Percentiles rank a stretch among this genome's conserved stretches.
Evolutionary conservation across 2,329 filamentous ascomycete genomes (phyloP).

Genomic region (Xylaria sp.): DNA sequence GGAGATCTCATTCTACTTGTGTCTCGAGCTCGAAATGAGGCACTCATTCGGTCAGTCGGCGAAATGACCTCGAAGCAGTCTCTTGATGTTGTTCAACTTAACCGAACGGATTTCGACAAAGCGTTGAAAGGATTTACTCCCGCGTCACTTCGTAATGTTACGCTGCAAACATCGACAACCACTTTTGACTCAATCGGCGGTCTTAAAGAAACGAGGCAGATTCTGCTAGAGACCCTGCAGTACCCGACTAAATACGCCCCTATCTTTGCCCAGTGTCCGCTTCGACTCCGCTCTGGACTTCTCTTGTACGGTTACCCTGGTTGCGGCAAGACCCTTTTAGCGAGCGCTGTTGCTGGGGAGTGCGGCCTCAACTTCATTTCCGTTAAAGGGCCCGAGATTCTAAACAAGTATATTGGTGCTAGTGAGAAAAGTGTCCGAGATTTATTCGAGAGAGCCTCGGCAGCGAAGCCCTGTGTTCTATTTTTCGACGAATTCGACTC

Average conservation of each 20-base stretch:
- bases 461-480: constrained; percentile 90
- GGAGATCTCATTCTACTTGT: constrained; percentile 89
- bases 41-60: constrained; percentile 83
- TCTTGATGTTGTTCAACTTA: constrained; percentile 69
- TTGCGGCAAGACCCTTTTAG: constrained; percentile 95
- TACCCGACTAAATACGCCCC: constrained; percentile 98
- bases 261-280: constrained; percentile 94
- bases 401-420: constrained; percentile 99
- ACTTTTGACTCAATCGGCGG: constrained; percentile 94
- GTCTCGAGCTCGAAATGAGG: constrained; percentile 88
- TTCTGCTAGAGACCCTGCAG: constrained; percentile 92
- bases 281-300: constrained; percentile 92
- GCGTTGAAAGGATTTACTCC: constrained; percentile 94
- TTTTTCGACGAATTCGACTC: constrained; percentile 99
- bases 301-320: constrained; percentile 95
- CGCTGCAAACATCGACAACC: constrained; percentile 89
- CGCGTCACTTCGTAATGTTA: constrained; percentile 92
- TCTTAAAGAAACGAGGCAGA: constrained; percentile 83
- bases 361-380: constrained; percentile 98
- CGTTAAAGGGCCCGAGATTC: constrained; percentile 96
- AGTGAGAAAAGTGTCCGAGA: constrained; percentile 97
- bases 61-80: constrained; percentile 59
- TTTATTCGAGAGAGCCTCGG: constrained; percentile 90
- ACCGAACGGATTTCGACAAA: constrained; percentile 79
- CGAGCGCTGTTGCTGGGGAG: constrained; percentile 96